Evolutionary conservation across 805 yeast species (phyloP).

Genomic region (Wickerhamiella sergipiensis): DNA sequence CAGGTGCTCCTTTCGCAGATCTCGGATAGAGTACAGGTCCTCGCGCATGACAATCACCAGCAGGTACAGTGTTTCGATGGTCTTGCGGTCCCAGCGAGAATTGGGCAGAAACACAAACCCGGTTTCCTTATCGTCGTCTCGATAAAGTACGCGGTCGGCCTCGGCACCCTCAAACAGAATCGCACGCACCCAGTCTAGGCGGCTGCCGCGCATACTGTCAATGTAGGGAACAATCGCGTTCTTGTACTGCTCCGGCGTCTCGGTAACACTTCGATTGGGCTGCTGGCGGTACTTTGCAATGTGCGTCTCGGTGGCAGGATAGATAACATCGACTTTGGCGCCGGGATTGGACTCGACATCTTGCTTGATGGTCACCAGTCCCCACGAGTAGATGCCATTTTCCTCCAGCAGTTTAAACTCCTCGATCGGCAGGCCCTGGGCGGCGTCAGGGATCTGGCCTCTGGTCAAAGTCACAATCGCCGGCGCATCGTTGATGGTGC

Average conservation of each 20-base stretch:
- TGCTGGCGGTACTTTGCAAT: slow-evolving; percentile 61
- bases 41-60: slow-evolving; percentile 59
- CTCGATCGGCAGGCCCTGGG: slow-evolving; percentile 9
- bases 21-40: slow-evolving; percentile 64
- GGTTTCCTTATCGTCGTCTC: slow-evolving; percentile 37
- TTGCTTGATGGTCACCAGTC: slow-evolving; percentile 38
- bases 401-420: slow-evolving; percentile 33
- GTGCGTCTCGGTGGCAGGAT: slow-evolving; percentile 83
- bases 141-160: slow-evolving; percentile 61
- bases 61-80: slow-evolving; percentile 57
- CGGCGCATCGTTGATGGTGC: slow-evolving; percentile 41
- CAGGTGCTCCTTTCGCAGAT: slow-evolving; percentile 46
- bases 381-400: slow-evolving; percentile 85
- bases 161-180: slow-evolving; percentile 74
- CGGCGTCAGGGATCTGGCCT: slow-evolving; percentile 12
- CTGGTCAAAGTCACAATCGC: slow-evolving; percentile 49
- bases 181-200: slow-evolving; percentile 82
- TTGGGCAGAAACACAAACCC: slow-evolving; percentile 81
- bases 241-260: slow-evolving; percentile 67
- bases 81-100: slow-evolving; percentile 82
- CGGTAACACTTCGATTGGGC: slow-evolving; percentile 46
- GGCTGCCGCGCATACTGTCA: slow-evolving; percentile 55
- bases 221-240: slow-evolving; percentile 60
- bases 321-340: slow-evolving; percentile 62
- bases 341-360: slow-evolving; percentile 34